phyloP scores from a whole-genome alignment of 345 rosid genomes.

The Corchorus olitorius region DNA sequence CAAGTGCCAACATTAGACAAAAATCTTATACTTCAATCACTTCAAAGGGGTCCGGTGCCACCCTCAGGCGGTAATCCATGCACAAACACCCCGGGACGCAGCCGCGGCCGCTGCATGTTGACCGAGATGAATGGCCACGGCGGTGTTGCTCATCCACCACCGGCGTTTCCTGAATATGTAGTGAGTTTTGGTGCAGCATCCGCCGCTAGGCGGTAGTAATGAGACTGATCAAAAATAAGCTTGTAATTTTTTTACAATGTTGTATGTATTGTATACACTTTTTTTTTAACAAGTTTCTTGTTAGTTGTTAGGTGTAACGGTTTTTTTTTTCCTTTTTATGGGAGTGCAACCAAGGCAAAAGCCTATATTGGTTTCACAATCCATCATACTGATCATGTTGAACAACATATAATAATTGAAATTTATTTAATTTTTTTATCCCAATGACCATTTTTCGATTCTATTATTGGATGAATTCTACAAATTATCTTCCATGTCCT shows the following conservation, averaged over 20 bases:
- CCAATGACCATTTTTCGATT: no score
- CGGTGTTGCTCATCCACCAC: not conserved
- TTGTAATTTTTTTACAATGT: not conserved
- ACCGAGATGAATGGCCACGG: constrained; percentile 31
- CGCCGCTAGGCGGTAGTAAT: not conserved
- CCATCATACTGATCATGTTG: no score
- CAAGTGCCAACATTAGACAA: not conserved
- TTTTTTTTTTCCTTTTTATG: not conserved
- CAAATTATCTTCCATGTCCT: not conserved
- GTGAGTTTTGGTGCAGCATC: constrained; percentile 7
- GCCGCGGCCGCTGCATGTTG: constrained; percentile 36
- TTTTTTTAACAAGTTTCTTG: not conserved
- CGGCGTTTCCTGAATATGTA: constrained; percentile 21
- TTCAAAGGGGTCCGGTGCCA: constrained; percentile 41
- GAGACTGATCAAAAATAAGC: constrained; percentile 13
- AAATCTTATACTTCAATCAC: constrained; percentile 31
- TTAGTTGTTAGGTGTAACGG: not conserved
- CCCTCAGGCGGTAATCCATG: constrained; percentile 34
- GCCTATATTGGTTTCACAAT: not conserved
- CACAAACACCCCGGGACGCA: constrained; percentile 34
- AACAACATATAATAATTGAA: not conserved
- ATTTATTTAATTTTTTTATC: not conserved
- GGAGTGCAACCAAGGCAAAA: not conserved
- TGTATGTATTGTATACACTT: not conserved
- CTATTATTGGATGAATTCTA: not conserved